Evolutionary conservation across 768 basidiomycete species (phyloP), one percentile per base, ranked within the genome.

Genomic region (Macrolepiota fuliginosa): DNA sequence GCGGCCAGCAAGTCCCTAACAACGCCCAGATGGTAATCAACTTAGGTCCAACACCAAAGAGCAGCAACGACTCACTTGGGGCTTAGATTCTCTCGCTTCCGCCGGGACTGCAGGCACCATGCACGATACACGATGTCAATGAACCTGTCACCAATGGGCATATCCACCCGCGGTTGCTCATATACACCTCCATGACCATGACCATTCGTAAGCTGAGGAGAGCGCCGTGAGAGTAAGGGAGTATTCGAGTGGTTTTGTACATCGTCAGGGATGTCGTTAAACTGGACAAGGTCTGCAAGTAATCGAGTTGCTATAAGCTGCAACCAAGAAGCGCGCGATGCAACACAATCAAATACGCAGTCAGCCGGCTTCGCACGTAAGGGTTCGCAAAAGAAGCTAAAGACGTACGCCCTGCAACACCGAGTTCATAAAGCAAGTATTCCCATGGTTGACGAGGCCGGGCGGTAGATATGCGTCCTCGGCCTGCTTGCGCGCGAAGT

Each of bases 341-440:
- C 29, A 50, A 40, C 19, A 57, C 46, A 55, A 56, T 52, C 19
- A 51, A 24, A 32, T n/a, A 22, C 13, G 32, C 47, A n/a, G 35
- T 59, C 25, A 59, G 58, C 36, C 36, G 22, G 36, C 36, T n/a
- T 51, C 36, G 35, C 22, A 59, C 42, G 13, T 35, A 32, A 54
- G 9, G 46, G 39, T 32, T 13, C 19, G 29, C 7, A 32, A 32
- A 32, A 49, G 13, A 36, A 39, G 29, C 7, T 47, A 4, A 66
- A 67, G 17, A 86, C 87, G 66, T 75, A 89, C 91, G 40, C 90
- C 91, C 71, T 98, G 95, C 29, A 98, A 77, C 32, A 94, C 92
- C 35, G 93, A 94, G 74, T 96, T 98, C 89, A 96, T 92, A 75
- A 95, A 98, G 74, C 95, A 98, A 0, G 94, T 96, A 71, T 92